Evolutionary conservation across 257 asterid genomes (phyloP).

Genomic region (Paulownia fortunei): DNA sequence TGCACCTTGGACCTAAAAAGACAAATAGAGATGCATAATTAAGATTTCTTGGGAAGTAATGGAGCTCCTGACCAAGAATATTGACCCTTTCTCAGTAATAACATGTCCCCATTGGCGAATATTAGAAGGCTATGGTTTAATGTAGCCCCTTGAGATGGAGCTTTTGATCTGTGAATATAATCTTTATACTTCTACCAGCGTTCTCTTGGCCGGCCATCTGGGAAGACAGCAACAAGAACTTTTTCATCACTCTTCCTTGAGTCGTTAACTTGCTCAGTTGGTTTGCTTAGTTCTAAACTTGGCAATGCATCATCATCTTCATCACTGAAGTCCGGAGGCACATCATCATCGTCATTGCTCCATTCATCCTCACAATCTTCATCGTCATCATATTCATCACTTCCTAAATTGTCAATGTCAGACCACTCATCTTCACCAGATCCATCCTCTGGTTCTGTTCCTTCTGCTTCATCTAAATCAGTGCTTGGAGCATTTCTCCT

Average conservation of each 20-base stretch:
- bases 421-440: conserved; percentile 69
- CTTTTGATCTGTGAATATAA: conserved; percentile 8
- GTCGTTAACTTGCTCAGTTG: conserved; percentile 47
- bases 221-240: conserved; percentile 64
- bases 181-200: conserved; percentile 65
- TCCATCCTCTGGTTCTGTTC: conserved; percentile 41
- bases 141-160: conserved; percentile 12
- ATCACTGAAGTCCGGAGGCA: conserved; percentile 75
- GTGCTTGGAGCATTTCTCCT: conserved; percentile 44
- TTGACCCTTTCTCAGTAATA: background rate
- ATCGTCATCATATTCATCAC: conserved; percentile 56
- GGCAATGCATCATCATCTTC: conserved; percentile 50
- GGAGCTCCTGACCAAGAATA: conserved; percentile 22
- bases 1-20: conserved; percentile 17
- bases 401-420: conserved; percentile 60
- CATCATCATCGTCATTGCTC: conserved; percentile 73
- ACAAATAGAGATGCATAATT: conserved; percentile 27
- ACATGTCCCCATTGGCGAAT: background rate
- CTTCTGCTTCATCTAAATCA: conserved; percentile 45
- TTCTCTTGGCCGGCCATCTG: conserved; percentile 93
- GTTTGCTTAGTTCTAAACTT: conserved; percentile 44
- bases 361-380: conserved; percentile 60
- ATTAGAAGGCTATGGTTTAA: conserved; percentile 1
- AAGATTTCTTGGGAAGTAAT: conserved; percentile 19
- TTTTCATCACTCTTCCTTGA: conserved; percentile 48